A percentile compares a stretch with the other conserved stretches of the same genome.
Conservation (phyloP, 768 basidiomycete species). For the Leucocoprinus sp. region DNA sequence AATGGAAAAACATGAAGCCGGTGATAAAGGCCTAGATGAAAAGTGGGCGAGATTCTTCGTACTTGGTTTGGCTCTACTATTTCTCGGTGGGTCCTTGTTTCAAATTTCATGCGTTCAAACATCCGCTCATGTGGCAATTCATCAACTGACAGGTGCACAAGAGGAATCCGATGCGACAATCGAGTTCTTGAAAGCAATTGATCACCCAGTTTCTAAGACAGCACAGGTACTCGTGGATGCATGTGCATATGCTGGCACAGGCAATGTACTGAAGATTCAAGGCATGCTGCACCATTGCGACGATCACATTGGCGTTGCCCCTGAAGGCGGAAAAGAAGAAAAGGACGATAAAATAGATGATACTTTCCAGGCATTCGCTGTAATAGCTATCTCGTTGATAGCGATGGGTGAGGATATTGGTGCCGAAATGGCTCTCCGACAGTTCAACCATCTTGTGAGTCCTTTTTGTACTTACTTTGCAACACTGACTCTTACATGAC, state of each 20-base stretch:
- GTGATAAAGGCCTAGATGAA: conserved; percentile 69
- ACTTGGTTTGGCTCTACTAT: conserved; percentile 83
- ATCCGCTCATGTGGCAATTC: conserved; percentile 1
- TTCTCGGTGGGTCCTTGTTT: conserved; percentile 56
- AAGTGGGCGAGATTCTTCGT: conserved; percentile 94
- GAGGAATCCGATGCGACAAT: conserved; percentile 91
- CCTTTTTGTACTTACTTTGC: neutral
- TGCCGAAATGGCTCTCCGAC: conserved; percentile 93
- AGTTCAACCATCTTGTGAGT: conserved; percentile 92
- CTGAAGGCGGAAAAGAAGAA: conserved; percentile 35
- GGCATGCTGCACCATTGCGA: conserved; percentile 88
- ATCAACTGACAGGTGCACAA: conserved; percentile 58
- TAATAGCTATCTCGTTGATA: conserved; percentile 87
- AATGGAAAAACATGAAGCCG: conserved; percentile 66
- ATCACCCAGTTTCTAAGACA: conserved; percentile 85
- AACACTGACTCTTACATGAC: neutral
- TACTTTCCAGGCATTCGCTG: conserved; percentile 86
- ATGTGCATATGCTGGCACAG: conserved; percentile 91
- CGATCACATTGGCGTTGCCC: conserved; percentile 66
- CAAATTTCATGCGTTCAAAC: neutral
- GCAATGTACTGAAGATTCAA: conserved; percentile 92
- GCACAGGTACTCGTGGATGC: conserved; percentile 90
- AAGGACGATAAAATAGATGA: conserved; percentile 61
- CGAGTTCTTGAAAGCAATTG: conserved; percentile 87
- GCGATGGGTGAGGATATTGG: conserved; percentile 99